These are phyloP conservation scores for Lolium perenne DNA, from an alignment of 176 grass and related monocot genomes.

Conservation along the genomic window DNA sequence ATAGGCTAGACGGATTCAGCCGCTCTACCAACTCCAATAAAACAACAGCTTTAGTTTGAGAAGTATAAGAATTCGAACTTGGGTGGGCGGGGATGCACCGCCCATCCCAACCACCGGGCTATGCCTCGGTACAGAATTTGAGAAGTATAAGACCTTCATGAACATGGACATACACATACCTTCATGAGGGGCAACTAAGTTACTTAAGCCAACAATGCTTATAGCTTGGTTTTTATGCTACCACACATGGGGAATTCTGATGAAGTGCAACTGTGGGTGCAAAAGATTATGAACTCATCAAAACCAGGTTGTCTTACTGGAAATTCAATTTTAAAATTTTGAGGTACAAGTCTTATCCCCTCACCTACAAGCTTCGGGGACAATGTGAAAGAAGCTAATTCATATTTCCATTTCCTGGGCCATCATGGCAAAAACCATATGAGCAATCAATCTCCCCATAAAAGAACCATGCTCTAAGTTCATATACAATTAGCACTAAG, in stretches of 20 bases:
- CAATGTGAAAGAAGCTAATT: no score
- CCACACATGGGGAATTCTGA: not conserved
- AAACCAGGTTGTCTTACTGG: not conserved
- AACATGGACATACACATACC: no score
- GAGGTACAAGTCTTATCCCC: not conserved
- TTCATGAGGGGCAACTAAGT: not conserved
- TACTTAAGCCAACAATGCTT: no score
- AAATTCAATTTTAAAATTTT: not conserved
- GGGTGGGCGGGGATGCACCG: no score
- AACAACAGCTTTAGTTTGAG: not conserved
- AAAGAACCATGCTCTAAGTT: slow-evolving; percentile 12
- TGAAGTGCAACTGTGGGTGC: not conserved
- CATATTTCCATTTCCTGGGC: no score
- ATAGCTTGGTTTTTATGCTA: no score
- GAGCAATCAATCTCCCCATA: slow-evolving; percentile 17
- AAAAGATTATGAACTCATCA: not conserved
- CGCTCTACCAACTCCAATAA: not conserved
- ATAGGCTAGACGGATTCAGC: not conserved
- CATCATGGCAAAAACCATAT: not conserved
- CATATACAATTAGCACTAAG: slow-evolving; percentile 54
- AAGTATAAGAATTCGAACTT: not conserved
- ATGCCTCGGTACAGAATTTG: no score
- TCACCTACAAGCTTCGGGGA: no score
- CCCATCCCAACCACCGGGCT: no score
- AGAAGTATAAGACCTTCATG: no score